Percentiles rank a stretch among this genome's conserved stretches.
Conservation (phyloP, 2,329 filamentous ascomycete species). For the Beauveria medogensis region DNA sequence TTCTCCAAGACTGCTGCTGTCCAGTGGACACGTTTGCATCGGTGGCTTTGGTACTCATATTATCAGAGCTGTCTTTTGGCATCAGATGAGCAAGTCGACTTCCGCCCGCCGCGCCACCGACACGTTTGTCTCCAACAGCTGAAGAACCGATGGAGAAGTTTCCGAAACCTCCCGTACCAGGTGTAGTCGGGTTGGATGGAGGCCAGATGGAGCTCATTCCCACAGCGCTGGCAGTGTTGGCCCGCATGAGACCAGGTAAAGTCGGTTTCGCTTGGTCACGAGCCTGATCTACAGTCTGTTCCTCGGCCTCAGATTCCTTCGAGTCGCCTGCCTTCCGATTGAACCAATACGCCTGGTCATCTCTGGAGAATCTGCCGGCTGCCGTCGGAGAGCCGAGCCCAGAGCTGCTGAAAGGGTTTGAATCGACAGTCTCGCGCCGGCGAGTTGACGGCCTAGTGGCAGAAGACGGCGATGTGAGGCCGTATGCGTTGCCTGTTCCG, state of each 20-base stretch:
- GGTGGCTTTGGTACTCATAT: constrained; percentile 29
- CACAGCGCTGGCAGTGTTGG: constrained; percentile 43
- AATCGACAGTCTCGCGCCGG: constrained; percentile 72
- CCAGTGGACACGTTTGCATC: constrained; percentile 41
- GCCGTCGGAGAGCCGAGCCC: constrained; percentile 54
- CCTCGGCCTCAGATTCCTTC: constrained; percentile 38
- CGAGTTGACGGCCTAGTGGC: constrained; percentile 65
- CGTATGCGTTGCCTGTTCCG: constrained; percentile 55
- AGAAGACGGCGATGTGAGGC: constrained; percentile 63
- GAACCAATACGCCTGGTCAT: constrained; percentile 54
- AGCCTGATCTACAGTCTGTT: constrained; percentile 12
- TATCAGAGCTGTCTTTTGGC: constrained; percentile 65
- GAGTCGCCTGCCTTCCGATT: constrained; percentile 46
- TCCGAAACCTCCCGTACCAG: constrained; percentile 75
- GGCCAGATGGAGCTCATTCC: constrained; percentile 38
- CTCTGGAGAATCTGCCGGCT: constrained; percentile 50
- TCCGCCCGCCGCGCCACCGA: constrained; percentile 61
- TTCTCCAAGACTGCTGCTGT: constrained; percentile 46
- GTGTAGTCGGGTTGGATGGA: constrained; percentile 46
- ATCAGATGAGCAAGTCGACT: constrained; percentile 83
- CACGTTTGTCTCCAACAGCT: constrained; percentile 62
- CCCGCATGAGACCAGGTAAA: constrained; percentile 43
- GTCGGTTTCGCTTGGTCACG: constrained; percentile 26
- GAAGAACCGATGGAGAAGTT: constrained; percentile 67
- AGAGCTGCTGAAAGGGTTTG: constrained; percentile 51